Evolutionary conservation across 306 rosid genomes (phyloP), one percentile per base, ranked within the genome.

Genomic region (Albizia julibrissin): DNA sequence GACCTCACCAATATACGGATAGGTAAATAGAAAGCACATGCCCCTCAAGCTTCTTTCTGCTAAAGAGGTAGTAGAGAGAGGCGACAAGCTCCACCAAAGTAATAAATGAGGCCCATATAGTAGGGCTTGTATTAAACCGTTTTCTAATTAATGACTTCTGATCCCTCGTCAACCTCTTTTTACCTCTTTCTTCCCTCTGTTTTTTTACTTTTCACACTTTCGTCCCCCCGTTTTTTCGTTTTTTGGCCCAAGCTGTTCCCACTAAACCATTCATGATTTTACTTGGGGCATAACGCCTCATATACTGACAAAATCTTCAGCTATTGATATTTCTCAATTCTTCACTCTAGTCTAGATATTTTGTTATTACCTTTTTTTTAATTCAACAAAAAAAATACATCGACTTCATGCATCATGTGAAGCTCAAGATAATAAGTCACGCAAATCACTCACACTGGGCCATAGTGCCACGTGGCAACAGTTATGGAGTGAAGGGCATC

Each of bases 381-480:
- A 19, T 0, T 2, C 1, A 0, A 40, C 2, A 42, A 13, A 40
- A n/a, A n/a, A 13, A 24, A 19, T 2, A 29, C 47, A 18, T 50
- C 78, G 0, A 33, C 42, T 13, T 21, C 50, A 16, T 34, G 18
- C 5, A 82, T 40, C 58, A 79, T 59, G 79, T 44, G 66, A 61
- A 47, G 76, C 52, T 78, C 74, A 74, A 52, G 74, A 78, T 42
- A 18, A 9, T 69, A 59, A 47, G 9, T 21, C 22, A 71, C 56
- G 6, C 56, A 7, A 7, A 22, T 29, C 18, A 74, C n/a, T 34
- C 67, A 10, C 47, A 11, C 66, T 11, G 22, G 21, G 68, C 49
- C 11, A 5, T 24, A 2, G 68, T 21, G 29, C 15, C 34, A 61
- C 3, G 5, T 8, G 5, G 31, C 31, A 31, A 19, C 52, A 8